Percentiles rank a stretch among this genome's conserved stretches.
phyloP scores from a whole-genome alignment of 495 filamentous ascomycete species.

The Entonaema liquescens region DNA sequence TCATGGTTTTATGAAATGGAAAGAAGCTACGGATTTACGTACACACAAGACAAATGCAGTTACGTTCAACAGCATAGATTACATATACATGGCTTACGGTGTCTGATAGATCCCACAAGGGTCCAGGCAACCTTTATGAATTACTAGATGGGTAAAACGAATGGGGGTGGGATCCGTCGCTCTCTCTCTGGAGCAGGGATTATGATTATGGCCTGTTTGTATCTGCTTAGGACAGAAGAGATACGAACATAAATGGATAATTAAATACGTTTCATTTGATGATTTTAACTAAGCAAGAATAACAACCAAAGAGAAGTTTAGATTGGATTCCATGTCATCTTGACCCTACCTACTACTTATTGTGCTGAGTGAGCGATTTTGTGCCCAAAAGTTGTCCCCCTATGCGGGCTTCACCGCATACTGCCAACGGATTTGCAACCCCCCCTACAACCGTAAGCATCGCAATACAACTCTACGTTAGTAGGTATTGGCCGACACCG shows the following conservation, averaged over 20 bases:
- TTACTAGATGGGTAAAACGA: constrained; percentile 35
- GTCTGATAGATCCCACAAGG: constrained; percentile 19
- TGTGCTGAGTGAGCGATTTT: constrained; percentile 6
- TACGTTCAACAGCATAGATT: constrained; percentile 46
- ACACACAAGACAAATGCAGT: constrained; percentile 32
- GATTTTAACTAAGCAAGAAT: constrained; percentile 1
- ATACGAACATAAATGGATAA: constrained; percentile 28
- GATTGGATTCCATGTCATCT: neutral
- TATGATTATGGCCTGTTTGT: constrained; percentile 24
- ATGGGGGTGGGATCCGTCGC: constrained; percentile 16
- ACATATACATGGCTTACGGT: constrained; percentile 33
- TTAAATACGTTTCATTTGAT: constrained; percentile 36
- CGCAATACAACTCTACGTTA: neutral
- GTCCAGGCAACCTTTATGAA: constrained; percentile 35
- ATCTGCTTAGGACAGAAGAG: constrained; percentile 34
- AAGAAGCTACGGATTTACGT: constrained; percentile 44
- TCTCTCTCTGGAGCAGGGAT: constrained; percentile 18
- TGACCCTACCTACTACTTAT: no score
- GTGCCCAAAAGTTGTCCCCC: neutral
- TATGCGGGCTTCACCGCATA: constrained; percentile 3
- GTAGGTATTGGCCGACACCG: neutral
- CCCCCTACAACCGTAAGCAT: constrained; percentile 4
- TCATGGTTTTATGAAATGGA: constrained; percentile 46
- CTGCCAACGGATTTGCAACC: neutral
- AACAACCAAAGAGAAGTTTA: neutral